Percentiles rank a stretch among this genome's conserved stretches.
Evolutionary conservation across 768 basidiomycete species (phyloP).

Genomic region (Tricholoma flavovirens): DNA sequence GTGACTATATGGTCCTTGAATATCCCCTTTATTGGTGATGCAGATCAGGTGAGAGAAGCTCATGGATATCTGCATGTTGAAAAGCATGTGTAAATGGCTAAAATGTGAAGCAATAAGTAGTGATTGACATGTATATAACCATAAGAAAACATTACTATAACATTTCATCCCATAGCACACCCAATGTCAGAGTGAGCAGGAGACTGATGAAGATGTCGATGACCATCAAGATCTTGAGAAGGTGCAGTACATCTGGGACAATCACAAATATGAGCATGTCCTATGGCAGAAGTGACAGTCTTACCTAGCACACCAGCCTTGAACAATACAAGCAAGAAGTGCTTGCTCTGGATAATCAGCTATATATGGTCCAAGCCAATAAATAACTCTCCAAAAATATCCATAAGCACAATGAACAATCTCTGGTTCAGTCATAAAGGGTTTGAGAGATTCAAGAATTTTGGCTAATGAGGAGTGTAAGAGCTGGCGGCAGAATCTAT

Average conservation of each 20-base stretch:
- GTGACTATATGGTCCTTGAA: slow-evolving; percentile 27
- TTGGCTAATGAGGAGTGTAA: slow-evolving; percentile 17
- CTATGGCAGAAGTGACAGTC: slow-evolving; percentile 1
- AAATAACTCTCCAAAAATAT: slow-evolving; percentile 18
- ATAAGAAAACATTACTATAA: slow-evolving; percentile 15
- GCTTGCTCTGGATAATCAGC: slow-evolving; percentile 24
- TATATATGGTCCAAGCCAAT: slow-evolving; percentile 23
- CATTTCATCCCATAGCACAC: slow-evolving; percentile 19
- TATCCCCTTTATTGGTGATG: slow-evolving; percentile 27
- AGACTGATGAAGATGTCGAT: slow-evolving; percentile 11
- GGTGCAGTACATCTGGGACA: slow-evolving; percentile 7
- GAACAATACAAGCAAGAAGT: slow-evolving; percentile 17
- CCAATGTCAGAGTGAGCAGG: slow-evolving; percentile 12
- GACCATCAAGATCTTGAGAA: slow-evolving; percentile 15
- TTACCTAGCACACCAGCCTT: slow-evolving; percentile 22
- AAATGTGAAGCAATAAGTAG: not conserved
- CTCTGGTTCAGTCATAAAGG: slow-evolving; percentile 18
- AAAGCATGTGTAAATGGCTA: slow-evolving; percentile 26
- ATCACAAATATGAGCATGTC: not conserved
- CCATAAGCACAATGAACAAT: slow-evolving; percentile 21
- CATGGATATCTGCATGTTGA: slow-evolving; percentile 24
- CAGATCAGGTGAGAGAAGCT: slow-evolving; percentile 22
- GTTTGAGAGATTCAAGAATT: slow-evolving; percentile 13
- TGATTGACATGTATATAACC: not conserved
- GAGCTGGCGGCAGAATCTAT: slow-evolving; percentile 13